Conservation (phyloP, 2,329 filamentous ascomycete genomes). For the Pezicula rhizophila region DNA sequence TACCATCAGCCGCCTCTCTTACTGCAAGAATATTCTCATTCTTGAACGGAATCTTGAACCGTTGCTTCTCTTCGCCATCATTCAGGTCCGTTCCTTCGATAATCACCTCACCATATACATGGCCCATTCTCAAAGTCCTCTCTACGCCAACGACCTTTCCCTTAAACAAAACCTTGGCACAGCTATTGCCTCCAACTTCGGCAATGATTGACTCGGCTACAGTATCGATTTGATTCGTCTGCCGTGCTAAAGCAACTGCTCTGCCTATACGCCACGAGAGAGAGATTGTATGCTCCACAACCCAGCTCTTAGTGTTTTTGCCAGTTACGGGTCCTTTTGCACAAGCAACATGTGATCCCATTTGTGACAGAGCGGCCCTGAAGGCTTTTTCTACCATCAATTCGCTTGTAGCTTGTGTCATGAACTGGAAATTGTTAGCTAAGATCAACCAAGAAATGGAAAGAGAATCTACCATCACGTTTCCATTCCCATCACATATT, state of each 20-base stretch:
- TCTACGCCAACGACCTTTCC: slow-evolving; percentile 59
- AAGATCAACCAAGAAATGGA: not conserved
- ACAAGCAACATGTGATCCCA: slow-evolving; percentile 46
- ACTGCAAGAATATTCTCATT: slow-evolving; percentile 64
- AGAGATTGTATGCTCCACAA: slow-evolving; percentile 39
- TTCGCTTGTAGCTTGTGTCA: slow-evolving; percentile 42
- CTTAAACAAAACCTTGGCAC: slow-evolving; percentile 52
- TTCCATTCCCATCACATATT: slow-evolving; percentile 47
- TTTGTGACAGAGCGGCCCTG: slow-evolving; percentile 45
- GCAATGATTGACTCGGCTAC: slow-evolving; percentile 53
- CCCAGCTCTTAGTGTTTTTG: slow-evolving; percentile 43
- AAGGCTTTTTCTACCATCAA: slow-evolving; percentile 43
- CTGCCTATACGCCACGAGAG: slow-evolving; percentile 47
- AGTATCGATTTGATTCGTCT: slow-evolving; percentile 42
- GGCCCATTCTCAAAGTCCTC: slow-evolving; percentile 46
- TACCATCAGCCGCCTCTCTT: slow-evolving; percentile 5
- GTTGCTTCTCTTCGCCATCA: slow-evolving; percentile 25
- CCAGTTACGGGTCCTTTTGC: slow-evolving; percentile 44
- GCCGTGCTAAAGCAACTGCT: slow-evolving; percentile 45
- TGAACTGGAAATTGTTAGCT: slow-evolving; percentile 17
- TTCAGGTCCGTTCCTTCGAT: slow-evolving; percentile 35
- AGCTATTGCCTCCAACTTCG: slow-evolving; percentile 46
- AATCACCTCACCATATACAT: slow-evolving; percentile 52
- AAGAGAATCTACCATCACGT: slow-evolving; percentile 31
- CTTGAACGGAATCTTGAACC: slow-evolving; percentile 62